Conservation (phyloP, 805 yeast genomes). For the Teunomyces tritomae region DNA sequence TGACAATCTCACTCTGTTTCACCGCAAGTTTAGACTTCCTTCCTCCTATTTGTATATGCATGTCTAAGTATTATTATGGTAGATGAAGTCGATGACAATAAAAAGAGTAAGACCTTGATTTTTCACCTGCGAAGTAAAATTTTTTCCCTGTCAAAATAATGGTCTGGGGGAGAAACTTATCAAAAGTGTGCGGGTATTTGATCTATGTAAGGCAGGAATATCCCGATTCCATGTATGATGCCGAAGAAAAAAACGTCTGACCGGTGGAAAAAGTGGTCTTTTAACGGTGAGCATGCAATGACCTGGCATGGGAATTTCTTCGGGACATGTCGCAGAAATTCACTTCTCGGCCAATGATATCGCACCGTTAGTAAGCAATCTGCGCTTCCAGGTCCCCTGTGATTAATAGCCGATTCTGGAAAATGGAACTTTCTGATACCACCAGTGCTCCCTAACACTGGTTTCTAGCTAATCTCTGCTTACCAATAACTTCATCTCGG, state of each 20-base stretch:
- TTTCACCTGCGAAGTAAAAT: neutral
- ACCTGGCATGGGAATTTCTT: too few species aligned
- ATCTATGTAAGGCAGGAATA: neutral
- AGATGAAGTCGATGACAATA: conserved; percentile 8
- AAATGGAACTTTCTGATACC: too few species aligned
- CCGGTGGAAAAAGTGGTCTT: too few species aligned
- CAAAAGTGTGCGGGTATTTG: neutral
- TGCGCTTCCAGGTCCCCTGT: too few species aligned
- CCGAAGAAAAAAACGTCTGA: too few species aligned
- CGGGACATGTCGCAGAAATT: too few species aligned
- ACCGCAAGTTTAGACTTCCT: conserved; percentile 87
- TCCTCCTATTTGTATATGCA: conserved; percentile 68
- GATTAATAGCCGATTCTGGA: too few species aligned
- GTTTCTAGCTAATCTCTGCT: neutral
- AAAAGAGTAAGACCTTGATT: neutral
- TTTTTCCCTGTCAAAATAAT: neutral
- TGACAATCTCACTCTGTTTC: conserved; percentile 76
- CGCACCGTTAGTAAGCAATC: neutral
- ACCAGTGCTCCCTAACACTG: too few species aligned
- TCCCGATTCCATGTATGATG: neutral
- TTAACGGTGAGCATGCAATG: too few species aligned
- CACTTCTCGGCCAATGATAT: neutral
- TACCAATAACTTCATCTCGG: neutral
- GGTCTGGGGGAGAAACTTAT: neutral
- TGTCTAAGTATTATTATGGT: conserved; percentile 11